Evolutionary conservation across 2,329 filamentous ascomycete genomes (phyloP), one percentile per base, ranked within the genome.

Genomic region (Clonostachys sp.): DNA sequence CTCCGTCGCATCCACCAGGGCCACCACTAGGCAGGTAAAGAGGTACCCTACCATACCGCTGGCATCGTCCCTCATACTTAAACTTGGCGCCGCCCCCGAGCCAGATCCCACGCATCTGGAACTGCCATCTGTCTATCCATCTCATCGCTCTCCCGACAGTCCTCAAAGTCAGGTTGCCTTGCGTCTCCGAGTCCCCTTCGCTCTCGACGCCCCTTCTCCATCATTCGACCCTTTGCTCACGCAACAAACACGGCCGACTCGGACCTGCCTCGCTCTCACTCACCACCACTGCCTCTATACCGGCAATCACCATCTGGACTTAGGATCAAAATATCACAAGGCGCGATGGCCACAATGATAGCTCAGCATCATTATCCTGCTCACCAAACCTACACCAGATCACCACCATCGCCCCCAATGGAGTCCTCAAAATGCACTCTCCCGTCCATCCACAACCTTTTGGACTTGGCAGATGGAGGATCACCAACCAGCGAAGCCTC

Each of bases 381-480:
- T 30, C 41, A 59, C 61, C 68, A 50, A 41, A 34, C 62, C 35
- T 65, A 68, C 46, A 80, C 81, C 44, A 80, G 83, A 59, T 79
- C 83, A 45, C 86, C 86, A 47, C 86, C 86, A 34, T 90, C 86
- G 55, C 86, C 86, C 51, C 86, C 86, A 41, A 83, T 87, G 63
- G 87, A 91, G 58, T 24, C 42, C 30, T 86, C 90, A 60, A 91
- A 86, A 70, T 94, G 87, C 61, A 95, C 91, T 45, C 74, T 97
- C 49, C 92, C 92, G 17, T 96, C 92, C 38, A 96, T 97, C 65
- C 96, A 91, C 36, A 92, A 90, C 65, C 78, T 97, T 48, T 77
- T 97, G 45, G 87, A 87, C 52, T 80, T 92, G 59, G 89, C 90
- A 46, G 89, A 94, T 67, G 83, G 83, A 57, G 84, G 77, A 57